Percentiles rank a stretch among this genome's conserved stretches.
Conservation (phyloP, 2,329 filamentous ascomycete species). For the Plectosphaerella sp. region DNA sequence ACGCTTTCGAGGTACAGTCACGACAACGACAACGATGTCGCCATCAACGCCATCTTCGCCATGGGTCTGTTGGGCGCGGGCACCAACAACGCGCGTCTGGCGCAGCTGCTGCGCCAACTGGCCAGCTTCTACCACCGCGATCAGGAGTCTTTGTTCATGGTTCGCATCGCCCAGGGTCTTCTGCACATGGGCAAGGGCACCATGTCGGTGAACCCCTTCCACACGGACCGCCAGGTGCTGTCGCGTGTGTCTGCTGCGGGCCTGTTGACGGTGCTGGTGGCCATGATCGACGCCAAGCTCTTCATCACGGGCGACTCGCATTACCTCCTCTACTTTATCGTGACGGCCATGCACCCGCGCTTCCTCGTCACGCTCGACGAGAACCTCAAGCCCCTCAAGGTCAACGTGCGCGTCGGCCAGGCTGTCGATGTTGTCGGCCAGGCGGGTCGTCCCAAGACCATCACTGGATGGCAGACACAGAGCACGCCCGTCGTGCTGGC, state of each 20-base stretch:
- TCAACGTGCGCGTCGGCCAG: conserved; percentile 96
- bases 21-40: conserved; percentile 97
- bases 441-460: conserved; percentile 95
- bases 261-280: conserved; percentile 82
- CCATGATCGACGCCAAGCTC: conserved; percentile 92
- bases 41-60: conserved; percentile 97
- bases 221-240: conserved; percentile 93
- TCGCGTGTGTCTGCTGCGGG: conserved; percentile 88
- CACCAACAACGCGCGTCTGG: conserved; percentile 95
- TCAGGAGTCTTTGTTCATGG: conserved; percentile 96
- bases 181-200: conserved; percentile 99
- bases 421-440: conserved; percentile 97
- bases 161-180: conserved; percentile 94
- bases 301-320: conserved; percentile 67
- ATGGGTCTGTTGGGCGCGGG: conserved; percentile 97
- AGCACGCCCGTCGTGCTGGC: conserved; percentile 94
- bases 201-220: conserved; percentile 94
- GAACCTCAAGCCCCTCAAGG: conserved; percentile 85
- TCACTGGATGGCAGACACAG: conserved; percentile 99
- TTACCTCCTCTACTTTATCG: conserved; percentile 95
- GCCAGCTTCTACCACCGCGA: conserved; percentile 98
- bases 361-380: conserved; percentile 97
- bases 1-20: conserved; percentile 96
- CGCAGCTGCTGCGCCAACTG: conserved; percentile 88
- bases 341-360: conserved; percentile 92